These are phyloP conservation scores for Phanerodontia chrysosporium DNA, from an alignment of 768 basidiomycete species.

Conservation along the genomic window DNA sequence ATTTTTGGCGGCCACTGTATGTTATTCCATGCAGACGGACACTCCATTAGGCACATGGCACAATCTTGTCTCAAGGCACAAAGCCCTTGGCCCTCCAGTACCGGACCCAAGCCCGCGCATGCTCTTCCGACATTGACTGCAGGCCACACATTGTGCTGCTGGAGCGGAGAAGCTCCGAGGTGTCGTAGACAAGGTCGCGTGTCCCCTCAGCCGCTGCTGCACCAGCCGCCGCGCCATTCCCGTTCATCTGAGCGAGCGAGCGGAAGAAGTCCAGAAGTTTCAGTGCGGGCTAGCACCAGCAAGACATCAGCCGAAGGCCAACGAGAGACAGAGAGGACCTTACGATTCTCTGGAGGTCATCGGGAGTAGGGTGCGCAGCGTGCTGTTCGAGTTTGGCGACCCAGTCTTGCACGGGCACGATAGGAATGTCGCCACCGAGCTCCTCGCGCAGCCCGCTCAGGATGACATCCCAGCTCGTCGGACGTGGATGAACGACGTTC, in stretches of 20 bases:
- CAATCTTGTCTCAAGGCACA: too few species aligned
- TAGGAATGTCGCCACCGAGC: background rate
- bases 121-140: background rate
- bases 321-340: background rate
- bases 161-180: background rate
- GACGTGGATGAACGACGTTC: constrained; percentile 9
- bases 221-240: background rate
- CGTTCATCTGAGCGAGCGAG: background rate
- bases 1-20: too few species aligned
- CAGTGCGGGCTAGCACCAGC: constrained; percentile 4
- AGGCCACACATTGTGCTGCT: background rate
- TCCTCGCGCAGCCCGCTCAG: background rate
- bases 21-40: too few species aligned
- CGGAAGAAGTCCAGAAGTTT: constrained; percentile 11
- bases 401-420: constrained; percentile 5
- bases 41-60: too few species aligned
- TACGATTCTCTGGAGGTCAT: constrained; percentile 5
- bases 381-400: constrained; percentile 2
- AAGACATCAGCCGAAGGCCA: background rate
- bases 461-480: constrained; percentile 1
- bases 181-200: background rate
- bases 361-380: background rate
- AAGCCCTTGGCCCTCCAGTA: constrained; percentile 2
- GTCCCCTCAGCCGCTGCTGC: background rate
- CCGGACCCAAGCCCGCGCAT: background rate